Base-by-base conservation (phyloP, 106 monocot genomes). In the Dendrobium nobile region DNA sequence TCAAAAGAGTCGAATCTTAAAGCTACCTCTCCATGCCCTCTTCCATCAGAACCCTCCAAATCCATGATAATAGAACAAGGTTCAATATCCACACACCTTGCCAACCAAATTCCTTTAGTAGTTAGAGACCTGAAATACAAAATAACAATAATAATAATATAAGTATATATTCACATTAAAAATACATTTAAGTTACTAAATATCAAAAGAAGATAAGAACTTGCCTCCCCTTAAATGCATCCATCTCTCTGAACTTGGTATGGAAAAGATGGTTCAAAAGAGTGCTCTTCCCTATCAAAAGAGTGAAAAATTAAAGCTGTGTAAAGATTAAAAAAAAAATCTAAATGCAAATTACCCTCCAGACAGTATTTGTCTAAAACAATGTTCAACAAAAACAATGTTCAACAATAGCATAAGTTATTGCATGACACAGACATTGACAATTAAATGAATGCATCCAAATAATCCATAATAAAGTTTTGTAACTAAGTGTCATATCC, bases 61-160 rank as follows among this genome's bases (percentile, higher is more conserved):
- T 97, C 96, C 94, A 98, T 91, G 45, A 98, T 91, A 82, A 98
- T 84, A 20, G 97, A 94, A 82, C 80, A 94, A 75, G 97, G 97
- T 45, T 98, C 92, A 59, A 98, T 94, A 28, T 84, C 87, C 70
- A 64, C 67, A 76, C 92, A 88, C 77, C 84, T 86, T 40, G 92
- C 97, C 84, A 98, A 45, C 97, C 97, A 98, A 77, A 97, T 88
- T 31, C 97, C 97, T 85, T 94, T 94, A 19, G 97, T 97, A 80
- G 97, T 97, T 83, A 92, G 94, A 28, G 91, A 98, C 80, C 97
- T 98, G 79, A 74, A 78, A 15, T 85, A 54, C 37, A 73, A 72
- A 47, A 2, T 48, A 65, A 41, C 47, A 20, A 58, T 58, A 4
- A 13, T 19, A 20, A 17, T 51, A 51, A 51, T 48, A 26, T 41